phyloP scores from a whole-genome alignment of 148 eudicot genomes.

The Arbutus unedo region DNA sequence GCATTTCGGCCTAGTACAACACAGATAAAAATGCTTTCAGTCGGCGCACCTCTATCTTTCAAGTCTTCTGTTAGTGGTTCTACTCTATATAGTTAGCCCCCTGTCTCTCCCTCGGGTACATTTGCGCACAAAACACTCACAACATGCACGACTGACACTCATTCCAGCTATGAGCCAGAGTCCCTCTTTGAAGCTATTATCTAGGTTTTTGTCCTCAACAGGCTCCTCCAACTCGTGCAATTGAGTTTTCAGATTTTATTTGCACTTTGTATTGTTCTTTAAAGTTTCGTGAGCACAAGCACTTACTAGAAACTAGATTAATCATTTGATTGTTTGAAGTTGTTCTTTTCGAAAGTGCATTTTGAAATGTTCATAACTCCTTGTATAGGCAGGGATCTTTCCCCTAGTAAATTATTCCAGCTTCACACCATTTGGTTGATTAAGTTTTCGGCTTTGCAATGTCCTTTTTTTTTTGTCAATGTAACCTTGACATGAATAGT shows the following conservation, averaged over 20 bases:
- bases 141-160: background rate
- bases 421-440: background rate
- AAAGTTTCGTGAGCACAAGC: background rate
- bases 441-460: background rate
- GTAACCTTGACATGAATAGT: background rate
- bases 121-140: background rate
- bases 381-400: background rate
- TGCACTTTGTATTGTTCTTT: background rate
- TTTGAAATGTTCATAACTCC: background rate
- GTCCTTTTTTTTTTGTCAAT: background rate
- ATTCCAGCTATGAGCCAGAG: background rate
- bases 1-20: too few relatives aligned
- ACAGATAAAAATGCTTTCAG: conserved; percentile 8
- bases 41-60: background rate
- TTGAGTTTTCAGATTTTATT: background rate
- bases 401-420: background rate
- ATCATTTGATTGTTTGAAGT: background rate
- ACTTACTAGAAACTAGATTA: background rate
- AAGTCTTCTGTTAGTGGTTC: background rate
- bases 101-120: background rate
- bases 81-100: background rate
- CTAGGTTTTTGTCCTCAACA: background rate
- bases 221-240: background rate
- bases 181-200: background rate
- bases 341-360: background rate